Base-by-base conservation (phyloP, 2,329 filamentous ascomycete species). In the Botrytis elliptica region DNA sequence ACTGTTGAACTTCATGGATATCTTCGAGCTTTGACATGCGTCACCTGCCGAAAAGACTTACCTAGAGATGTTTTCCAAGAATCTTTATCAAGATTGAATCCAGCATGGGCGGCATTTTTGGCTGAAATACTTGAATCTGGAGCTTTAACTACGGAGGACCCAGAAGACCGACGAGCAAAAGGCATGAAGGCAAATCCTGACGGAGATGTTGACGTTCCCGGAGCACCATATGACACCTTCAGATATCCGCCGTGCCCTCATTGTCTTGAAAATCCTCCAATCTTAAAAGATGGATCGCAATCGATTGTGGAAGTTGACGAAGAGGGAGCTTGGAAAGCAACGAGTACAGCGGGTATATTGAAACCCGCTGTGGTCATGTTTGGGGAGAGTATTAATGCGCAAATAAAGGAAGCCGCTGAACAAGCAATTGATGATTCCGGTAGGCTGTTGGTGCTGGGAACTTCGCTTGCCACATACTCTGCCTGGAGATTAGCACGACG, bases 301-400 rank as follows among this genome's bases (percentile, higher is more conserved):
- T 85, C 87, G 29, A 84, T 82, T 40, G 90, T 98, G 1, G 85
- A 92, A 75, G 88, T 92, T 20, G 95, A 98, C 79, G 78, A 80
- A 1, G 94, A 98, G 71, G 95, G 95, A 0, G 95, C 94, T 0
- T 97, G 92, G 93, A 83, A 85, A 57, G 78, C 86, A 9, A 84
- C 84, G 0, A 91, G 89, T 77, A 90, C 87, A 3, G 93, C 90
- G 0, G 96, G 95, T 3, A 89, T 98, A 55, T 82, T 99, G 72
- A 98, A 98, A 81, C 96, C 96, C 5, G 93, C 93, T 0, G 95
- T 99, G 3, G 91, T 95, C 78, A 98, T 98, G 94, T 98, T 98
- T 81, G 96, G 96, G 25, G 96, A 98, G 83, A 95, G 90, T 74
- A 97, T 98, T 68, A 85, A 88, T 0, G 82, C 84, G 1, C 79